Evolutionary conservation across 139 green algal species (phyloP).

Genomic region (Mesostigma viride): DNA sequence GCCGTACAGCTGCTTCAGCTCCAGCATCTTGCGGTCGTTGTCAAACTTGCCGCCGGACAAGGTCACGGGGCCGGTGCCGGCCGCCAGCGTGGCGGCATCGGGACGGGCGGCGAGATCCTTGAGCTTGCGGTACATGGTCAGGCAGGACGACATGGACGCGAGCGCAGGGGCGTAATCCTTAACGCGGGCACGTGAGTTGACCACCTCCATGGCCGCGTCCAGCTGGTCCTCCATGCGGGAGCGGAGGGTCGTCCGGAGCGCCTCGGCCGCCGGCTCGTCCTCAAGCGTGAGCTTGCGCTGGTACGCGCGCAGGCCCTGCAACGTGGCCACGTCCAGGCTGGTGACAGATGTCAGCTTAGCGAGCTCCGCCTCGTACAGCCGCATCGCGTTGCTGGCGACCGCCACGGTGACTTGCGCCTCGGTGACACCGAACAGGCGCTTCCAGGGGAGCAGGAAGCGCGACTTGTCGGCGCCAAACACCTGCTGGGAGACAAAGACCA

Average conservation of each 20-base stretch:
- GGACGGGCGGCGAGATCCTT: too few species aligned
- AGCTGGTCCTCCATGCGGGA: constrained; percentile 53
- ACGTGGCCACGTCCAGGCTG: constrained; percentile 19
- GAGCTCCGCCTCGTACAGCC: too few species aligned
- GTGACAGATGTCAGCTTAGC: constrained; percentile 1
- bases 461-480: constrained; percentile 53
- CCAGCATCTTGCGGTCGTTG: constrained; percentile 25
- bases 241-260: constrained; percentile 46
- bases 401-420: constrained; percentile 48
- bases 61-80: constrained; percentile 42
- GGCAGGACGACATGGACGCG: too few species aligned
- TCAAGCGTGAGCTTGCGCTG: constrained; percentile 60
- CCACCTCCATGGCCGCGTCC: constrained; percentile 46
- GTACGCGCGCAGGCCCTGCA: constrained; percentile 43
- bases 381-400: not conserved
- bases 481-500: constrained; percentile 84
- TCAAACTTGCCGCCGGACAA: constrained; percentile 48
- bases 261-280: constrained; percentile 71
- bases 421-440: constrained; percentile 77
- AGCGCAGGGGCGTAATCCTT: too few species aligned
- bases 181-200: constrained; percentile 43
- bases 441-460: constrained; percentile 85
- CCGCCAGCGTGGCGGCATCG: constrained; percentile 26
- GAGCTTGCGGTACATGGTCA: too few species aligned
- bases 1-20: constrained; percentile 38